These are phyloP conservation scores for Leptographium flavum DNA, from an alignment of 2,329 filamentous ascomycete genomes.

Conservation along the genomic window DNA sequence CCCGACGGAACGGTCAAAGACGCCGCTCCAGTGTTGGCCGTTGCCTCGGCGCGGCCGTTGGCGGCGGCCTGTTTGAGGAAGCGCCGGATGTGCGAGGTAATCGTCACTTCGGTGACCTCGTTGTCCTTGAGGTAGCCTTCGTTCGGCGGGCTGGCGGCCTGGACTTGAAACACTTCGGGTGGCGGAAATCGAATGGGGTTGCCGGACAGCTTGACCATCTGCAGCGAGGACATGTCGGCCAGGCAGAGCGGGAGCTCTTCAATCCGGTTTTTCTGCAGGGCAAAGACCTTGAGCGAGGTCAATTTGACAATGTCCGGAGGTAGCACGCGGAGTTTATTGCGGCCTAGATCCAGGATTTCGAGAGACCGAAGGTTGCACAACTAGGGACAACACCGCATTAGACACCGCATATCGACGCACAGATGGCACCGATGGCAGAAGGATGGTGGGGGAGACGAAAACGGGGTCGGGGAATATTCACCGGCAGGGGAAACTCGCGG, in stretches of 20 bases:
- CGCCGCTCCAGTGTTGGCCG: not conserved
- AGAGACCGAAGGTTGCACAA: conserved; percentile 74
- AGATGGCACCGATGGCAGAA: not conserved
- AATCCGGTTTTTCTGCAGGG: conserved; percentile 75
- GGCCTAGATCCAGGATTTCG: conserved; percentile 84
- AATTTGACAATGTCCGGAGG: conserved; percentile 70
- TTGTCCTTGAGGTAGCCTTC: conserved; percentile 43
- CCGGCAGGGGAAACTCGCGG: conserved; percentile 43
- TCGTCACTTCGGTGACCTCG: conserved; percentile 46
- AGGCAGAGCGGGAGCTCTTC: conserved; percentile 71
- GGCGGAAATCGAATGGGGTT: conserved; percentile 77
- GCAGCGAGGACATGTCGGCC: conserved; percentile 78
- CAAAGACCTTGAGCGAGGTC: conserved; percentile 76
- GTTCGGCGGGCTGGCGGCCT: conserved; percentile 39
- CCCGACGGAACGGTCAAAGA: not conserved
- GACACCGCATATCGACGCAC: not conserved
- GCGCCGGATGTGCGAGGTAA: conserved; percentile 48
- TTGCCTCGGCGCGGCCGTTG: conserved; percentile 27
- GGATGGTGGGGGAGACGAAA: not conserved
- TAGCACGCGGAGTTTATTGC: conserved; percentile 67
- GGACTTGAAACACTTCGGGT: conserved; percentile 49
- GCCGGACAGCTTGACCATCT: conserved; percentile 78
- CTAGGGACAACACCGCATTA: conserved; percentile 27
- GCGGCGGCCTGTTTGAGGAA: conserved; percentile 38
- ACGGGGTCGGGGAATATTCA: conserved; percentile 17